phyloP scores from a whole-genome alignment of 2,329 filamentous ascomycete genomes.

The Piedraia hortae region DNA sequence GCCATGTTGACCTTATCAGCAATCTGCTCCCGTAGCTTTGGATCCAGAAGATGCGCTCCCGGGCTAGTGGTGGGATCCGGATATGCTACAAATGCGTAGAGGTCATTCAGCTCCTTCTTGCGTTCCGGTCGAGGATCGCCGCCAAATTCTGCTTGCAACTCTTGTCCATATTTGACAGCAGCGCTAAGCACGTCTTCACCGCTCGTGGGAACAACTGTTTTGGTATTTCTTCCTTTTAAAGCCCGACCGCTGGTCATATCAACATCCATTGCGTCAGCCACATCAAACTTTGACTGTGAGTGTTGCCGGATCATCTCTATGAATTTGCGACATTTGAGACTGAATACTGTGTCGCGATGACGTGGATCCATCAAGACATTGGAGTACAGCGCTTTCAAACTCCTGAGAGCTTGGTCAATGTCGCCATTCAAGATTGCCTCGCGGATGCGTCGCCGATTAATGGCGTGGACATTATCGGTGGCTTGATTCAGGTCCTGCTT shows the following conservation, averaged over 20 bases:
- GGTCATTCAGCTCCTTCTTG: slow-evolving; percentile 47
- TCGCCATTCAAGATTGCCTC: slow-evolving; percentile 72
- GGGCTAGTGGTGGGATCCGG: slow-evolving; percentile 50
- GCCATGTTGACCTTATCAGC: slow-evolving; percentile 87
- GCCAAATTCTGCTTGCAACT: slow-evolving; percentile 50
- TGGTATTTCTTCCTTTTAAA: slow-evolving; percentile 11
- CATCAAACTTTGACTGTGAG: slow-evolving; percentile 19
- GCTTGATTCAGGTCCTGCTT: slow-evolving; percentile 19
- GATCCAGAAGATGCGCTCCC: slow-evolving; percentile 52
- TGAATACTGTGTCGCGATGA: slow-evolving; percentile 68
- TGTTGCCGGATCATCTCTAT: slow-evolving; percentile 73
- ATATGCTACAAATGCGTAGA: slow-evolving; percentile 74
- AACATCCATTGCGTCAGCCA: slow-evolving; percentile 1
- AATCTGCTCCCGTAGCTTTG: slow-evolving; percentile 44
- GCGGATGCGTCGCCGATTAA: slow-evolving; percentile 60
- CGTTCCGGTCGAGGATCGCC: slow-evolving; percentile 43
- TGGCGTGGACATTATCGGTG: slow-evolving; percentile 50
- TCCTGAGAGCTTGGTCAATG: slow-evolving; percentile 67
- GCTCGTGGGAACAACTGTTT: slow-evolving; percentile 8
- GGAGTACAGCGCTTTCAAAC: slow-evolving; percentile 53
- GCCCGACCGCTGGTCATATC: slow-evolving; percentile 14
- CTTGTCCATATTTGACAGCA: slow-evolving; percentile 54
- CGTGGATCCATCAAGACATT: slow-evolving; percentile 37
- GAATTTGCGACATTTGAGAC: slow-evolving; percentile 68
- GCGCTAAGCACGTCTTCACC: slow-evolving; percentile 31